Evolutionary conservation across 495 filamentous ascomycete genomes (phyloP).

Genomic region (Penicillium bialowiezense): DNA sequence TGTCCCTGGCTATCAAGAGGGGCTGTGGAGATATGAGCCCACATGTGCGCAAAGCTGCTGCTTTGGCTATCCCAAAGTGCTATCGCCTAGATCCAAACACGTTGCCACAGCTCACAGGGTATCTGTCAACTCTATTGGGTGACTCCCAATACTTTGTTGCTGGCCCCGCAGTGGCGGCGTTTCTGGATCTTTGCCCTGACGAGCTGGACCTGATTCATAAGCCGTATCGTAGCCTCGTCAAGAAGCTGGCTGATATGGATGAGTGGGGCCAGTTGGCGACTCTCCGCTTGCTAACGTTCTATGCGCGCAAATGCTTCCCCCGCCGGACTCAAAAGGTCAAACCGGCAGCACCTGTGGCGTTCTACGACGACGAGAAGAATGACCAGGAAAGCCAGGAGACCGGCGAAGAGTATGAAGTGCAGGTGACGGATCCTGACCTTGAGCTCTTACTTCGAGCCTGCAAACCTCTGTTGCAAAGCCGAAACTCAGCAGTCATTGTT

Average conservation of each 20-base stretch:
- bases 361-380: constrained; percentile 70
- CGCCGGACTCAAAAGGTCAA: constrained; percentile 56
- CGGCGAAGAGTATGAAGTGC: constrained; percentile 52
- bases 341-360: constrained; percentile 57
- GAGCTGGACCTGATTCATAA: constrained; percentile 84
- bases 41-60: constrained; percentile 87
- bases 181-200: constrained; percentile 83
- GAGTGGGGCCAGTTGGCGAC: constrained; percentile 93
- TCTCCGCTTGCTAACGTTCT: constrained; percentile 74
- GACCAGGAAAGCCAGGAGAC: constrained; percentile 43
- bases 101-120: constrained; percentile 77
- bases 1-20: constrained; percentile 91
- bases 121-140: constrained; percentile 69
- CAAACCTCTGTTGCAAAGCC: constrained; percentile 80
- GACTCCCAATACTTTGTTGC: constrained; percentile 95
- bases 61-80: constrained; percentile 95
- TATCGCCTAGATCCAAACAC: constrained; percentile 89
- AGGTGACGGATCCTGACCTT: constrained; percentile 75
- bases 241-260: constrained; percentile 97
- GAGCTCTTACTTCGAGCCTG: constrained; percentile 77
- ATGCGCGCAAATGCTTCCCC: constrained; percentile 88
- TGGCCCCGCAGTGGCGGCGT: constrained; percentile 86
- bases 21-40: constrained; percentile 92
- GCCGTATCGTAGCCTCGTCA: constrained; percentile 78
- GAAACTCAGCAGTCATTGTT: constrained; percentile 89